Percentiles rank a stretch among this genome's conserved stretches.
phyloP scores from a whole-genome alignment of 176 grass and related monocot genomes.

The Ensete glaucum region DNA sequence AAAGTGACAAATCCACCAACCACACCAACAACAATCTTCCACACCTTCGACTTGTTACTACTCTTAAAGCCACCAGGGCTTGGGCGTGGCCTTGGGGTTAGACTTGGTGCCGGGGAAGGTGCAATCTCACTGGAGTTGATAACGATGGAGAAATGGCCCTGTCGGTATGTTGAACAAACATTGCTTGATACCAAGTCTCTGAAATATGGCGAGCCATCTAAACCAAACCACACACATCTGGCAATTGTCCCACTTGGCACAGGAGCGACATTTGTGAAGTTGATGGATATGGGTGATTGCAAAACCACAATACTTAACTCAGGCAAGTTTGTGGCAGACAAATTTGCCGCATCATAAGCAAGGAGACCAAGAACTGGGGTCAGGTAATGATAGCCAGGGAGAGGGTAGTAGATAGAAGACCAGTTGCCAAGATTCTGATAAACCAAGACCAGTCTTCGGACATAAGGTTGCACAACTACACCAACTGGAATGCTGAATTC shows the following conservation, averaged over 20 bases:
- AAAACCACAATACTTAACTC: slow-evolving; percentile 45
- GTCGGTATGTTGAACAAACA: slow-evolving; percentile 37
- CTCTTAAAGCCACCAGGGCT: slow-evolving; percentile 21
- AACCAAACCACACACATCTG: slow-evolving; percentile 64
- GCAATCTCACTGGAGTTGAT: slow-evolving; percentile 51
- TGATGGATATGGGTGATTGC: slow-evolving; percentile 31
- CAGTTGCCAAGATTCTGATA: slow-evolving; percentile 56
- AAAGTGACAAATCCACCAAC: slow-evolving; percentile 35
- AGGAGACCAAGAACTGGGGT: slow-evolving; percentile 66
- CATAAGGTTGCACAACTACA: slow-evolving; percentile 60
- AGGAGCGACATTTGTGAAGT: slow-evolving; percentile 33
- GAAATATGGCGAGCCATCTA: slow-evolving; percentile 48
- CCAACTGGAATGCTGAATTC: slow-evolving; percentile 51
- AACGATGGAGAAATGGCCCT: slow-evolving; percentile 73
- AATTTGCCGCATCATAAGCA: slow-evolving; percentile 66
- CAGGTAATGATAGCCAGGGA: slow-evolving; percentile 67
- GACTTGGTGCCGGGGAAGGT: slow-evolving; percentile 33
- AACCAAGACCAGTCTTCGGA: slow-evolving; percentile 65
- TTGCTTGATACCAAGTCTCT: slow-evolving; percentile 34
- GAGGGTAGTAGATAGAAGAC: slow-evolving; percentile 47
- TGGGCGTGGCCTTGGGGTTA: slow-evolving; percentile 17
- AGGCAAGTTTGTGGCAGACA: slow-evolving; percentile 37
- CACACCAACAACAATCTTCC: slow-evolving; percentile 57
- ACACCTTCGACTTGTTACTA: slow-evolving; percentile 30
- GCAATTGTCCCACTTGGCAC: slow-evolving; percentile 22